These are phyloP conservation scores for Pseudogymnoascus sp. DNA, from an alignment of 2,329 filamentous ascomycete species.

Conservation along the genomic window DNA sequence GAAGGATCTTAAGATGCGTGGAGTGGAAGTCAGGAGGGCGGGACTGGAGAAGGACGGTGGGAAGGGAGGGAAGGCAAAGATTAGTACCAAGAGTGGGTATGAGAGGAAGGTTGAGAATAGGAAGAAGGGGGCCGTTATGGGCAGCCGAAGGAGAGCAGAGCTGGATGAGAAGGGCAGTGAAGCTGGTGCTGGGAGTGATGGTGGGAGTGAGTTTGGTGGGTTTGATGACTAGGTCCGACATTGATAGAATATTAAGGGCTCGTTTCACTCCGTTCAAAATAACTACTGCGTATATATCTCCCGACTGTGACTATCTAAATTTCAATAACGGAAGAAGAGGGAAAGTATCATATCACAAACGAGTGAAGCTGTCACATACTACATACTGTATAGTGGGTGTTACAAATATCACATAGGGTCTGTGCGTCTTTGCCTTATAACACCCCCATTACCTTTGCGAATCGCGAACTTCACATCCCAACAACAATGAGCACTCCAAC, in stretches of 20 bases:
- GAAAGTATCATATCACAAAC: not conserved
- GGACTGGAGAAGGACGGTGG: constrained; percentile 29
- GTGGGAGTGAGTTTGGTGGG: constrained; percentile 36
- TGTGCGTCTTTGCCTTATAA: not conserved
- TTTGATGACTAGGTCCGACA: constrained; percentile 33
- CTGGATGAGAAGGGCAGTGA: constrained; percentile 30
- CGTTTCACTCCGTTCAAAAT: not conserved
- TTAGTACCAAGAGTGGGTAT: constrained; percentile 76
- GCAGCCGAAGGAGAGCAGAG: constrained; percentile 44
- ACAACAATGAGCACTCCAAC: not conserved
- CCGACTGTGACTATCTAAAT: not conserved
- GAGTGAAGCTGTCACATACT: no score
- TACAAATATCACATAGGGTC: not conserved
- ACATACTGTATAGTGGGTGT: not conserved
- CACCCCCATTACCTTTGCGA: not conserved
- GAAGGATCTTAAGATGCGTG: constrained; percentile 71
- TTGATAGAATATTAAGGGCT: not conserved
- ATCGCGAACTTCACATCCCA: not conserved
- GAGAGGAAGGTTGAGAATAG: constrained; percentile 64
- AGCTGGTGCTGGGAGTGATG: constrained; percentile 19
- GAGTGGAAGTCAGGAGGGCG: constrained; percentile 62
- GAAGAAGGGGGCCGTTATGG: constrained; percentile 51
- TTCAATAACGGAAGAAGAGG: not conserved
- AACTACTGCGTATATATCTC: not conserved
- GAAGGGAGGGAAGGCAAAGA: constrained; percentile 40